Base-by-base conservation (phyloP, 345 rosid species). In the Bruguiera sexangula region DNA sequence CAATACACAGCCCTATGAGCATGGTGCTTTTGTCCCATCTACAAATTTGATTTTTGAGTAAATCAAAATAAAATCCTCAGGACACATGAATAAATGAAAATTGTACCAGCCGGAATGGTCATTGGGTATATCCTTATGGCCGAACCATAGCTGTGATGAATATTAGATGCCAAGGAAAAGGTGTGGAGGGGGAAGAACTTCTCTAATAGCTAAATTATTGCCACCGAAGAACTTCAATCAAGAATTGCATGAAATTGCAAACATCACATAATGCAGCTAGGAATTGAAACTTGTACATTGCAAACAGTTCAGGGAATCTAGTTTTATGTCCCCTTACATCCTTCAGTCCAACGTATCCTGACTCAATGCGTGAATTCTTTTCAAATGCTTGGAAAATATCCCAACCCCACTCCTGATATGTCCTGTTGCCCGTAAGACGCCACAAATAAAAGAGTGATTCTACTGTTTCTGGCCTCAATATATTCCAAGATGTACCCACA, bases 381-480 rank as follows among this genome's bases (percentile, higher is more conserved):
- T 92, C 98, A 74, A 96, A 96, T 59, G 98, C 98, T 78, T 92
- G 84, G 68, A 96, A 96, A 64, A 95, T 95, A 79, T 92, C 84
- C 99, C 99, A 95, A 74, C 92, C 99, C 99, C 98, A 96, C 46
- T 96, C 99, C 75, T 87, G 87, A 81, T 92, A 96, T n/a, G 99
- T 96, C 75, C 73, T 85, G 78, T 90, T 96, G 37, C 99, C 99
- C 29, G 99, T 96, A 27, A 92, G 71, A 46, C 99, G 96, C 96
- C 96, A 96, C 48, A 92, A 84, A 75, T 96, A 96, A 75, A 96
- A 90, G 27, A 96, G 92, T 0, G 99, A 96, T 80, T 96, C 99
- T 71, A 96, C 80, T 0, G 99, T 92, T 86, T 92, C 99, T 34
- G 99, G 99, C 70, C 99, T 82, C 82, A 92, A 62, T 68, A 96